phyloP scores from a whole-genome alignment of 2,329 filamentous ascomycete species.

The Lachnellula suecica region DNA sequence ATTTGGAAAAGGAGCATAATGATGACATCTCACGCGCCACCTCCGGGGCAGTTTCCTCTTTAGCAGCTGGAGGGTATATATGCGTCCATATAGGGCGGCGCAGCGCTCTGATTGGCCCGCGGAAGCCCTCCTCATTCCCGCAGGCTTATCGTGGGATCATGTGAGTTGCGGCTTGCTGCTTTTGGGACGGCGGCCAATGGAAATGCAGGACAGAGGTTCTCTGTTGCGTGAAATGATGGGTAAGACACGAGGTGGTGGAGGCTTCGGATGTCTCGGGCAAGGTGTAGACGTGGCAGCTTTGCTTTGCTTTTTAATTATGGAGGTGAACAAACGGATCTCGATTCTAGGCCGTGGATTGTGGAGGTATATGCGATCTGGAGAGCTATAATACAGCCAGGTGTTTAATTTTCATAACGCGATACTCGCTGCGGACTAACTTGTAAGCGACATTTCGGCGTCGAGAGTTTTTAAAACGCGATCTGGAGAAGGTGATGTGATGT shows the following conservation, averaged over 20 bases:
- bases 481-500: neutral
- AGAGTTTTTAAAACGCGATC: no score
- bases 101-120: slow-evolving; percentile 12
- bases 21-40: no score
- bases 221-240: neutral
- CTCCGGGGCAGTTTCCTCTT: no score
- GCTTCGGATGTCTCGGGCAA: slow-evolving; percentile 9
- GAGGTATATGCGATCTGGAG: neutral
- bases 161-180: slow-evolving; percentile 4
- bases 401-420: neutral
- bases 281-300: slow-evolving; percentile 1
- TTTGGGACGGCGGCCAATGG: slow-evolving; percentile 3
- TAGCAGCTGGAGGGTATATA: slow-evolving; percentile 5
- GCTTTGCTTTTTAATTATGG: neutral
- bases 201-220: neutral
- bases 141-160: slow-evolving; percentile 4
- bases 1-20: no score
- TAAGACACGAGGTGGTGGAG: no score
- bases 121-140: slow-evolving; percentile 6
- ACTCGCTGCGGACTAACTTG: no score
- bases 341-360: neutral
- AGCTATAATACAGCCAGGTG: neutral
- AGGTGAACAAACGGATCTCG: neutral
- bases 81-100: slow-evolving; percentile 10
- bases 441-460: no score